Base-by-base conservation (phyloP, 2,329 filamentous ascomycete species). In the Diaporthe ampelina region DNA sequence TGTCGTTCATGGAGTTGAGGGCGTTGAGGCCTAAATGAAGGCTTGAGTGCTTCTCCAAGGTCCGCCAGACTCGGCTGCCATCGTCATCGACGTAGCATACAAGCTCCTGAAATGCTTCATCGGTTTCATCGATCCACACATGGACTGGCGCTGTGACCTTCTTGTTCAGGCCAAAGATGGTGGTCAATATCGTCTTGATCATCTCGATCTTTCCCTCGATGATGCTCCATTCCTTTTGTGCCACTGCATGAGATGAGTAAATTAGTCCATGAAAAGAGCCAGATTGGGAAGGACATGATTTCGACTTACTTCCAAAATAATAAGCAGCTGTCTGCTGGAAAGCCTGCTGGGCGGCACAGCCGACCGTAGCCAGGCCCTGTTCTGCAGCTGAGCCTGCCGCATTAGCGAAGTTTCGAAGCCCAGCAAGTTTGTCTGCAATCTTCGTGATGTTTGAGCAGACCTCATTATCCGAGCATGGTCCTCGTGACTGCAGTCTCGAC, bases 1-100 rank as follows among this genome's bases (percentile, higher is more conserved):
- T 43, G 54, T 59, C n/a, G 13, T 56, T 70, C 2, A 70, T 68
- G 7, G 72, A 73, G 21, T 17, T 35, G 11, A 73, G 35, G 17
- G 56, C 50, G 15, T 73, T 73, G 54, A 73, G 35, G 7, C 72
- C 72, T 15, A 24, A 10, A 29, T 73, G 72, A 10, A 73, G 48
- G 9, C n/a, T 40, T 8, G 63, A 54, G 56, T 73, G 72, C 65
- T 70, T 59, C 24, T 37, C 13, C 4, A 73, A 1, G 4, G 65
- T 43, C 2, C 72, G 32, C 63, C 63, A 70, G 21, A 73, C 45
- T 17, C 43, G 54, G 21, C 61, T 52, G 7, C 48, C 32, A 50
- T 52, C 56, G n/a, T 52, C 35, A 15, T 68, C 54, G 19, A 70
- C 24, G 29, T 70, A 63, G 56, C 72, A 73, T 0, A 50, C 45